Evolutionary conservation across 805 yeast species (phyloP).

Genomic region (Ogataea neopini): DNA sequence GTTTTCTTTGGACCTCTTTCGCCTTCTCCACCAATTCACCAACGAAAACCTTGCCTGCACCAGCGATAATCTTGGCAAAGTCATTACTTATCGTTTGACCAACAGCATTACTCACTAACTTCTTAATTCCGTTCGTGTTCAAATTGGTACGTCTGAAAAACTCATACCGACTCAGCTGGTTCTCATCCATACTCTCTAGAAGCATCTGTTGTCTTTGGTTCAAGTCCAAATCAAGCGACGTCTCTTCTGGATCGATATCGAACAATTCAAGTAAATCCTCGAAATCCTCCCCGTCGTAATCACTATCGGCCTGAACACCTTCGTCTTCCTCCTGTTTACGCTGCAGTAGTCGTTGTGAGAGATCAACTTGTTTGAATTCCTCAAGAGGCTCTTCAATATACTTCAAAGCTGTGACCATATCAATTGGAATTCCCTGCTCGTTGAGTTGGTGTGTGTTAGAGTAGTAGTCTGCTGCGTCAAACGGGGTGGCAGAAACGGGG

Average conservation of each 20-base stretch:
- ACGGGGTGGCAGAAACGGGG: no score
- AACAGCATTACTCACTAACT: slow-evolving; percentile 72
- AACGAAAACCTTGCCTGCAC: slow-evolving; percentile 84
- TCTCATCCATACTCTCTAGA: slow-evolving; percentile 72
- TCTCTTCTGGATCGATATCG: slow-evolving; percentile 35
- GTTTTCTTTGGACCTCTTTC: slow-evolving; percentile 62
- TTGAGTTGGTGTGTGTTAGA: slow-evolving; percentile 1
- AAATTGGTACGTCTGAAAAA: slow-evolving; percentile 78
- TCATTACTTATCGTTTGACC: slow-evolving; percentile 81
- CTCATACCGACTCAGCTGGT: slow-evolving; percentile 85
- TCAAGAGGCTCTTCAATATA: slow-evolving; percentile 29
- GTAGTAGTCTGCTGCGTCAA: neutral
- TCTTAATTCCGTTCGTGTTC: slow-evolving; percentile 73
- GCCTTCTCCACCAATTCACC: slow-evolving; percentile 89
- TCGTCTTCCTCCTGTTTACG: slow-evolving; percentile 33
- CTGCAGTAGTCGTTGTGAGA: slow-evolving; percentile 26
- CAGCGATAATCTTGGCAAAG: slow-evolving; percentile 78
- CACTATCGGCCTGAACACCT: slow-evolving; percentile 28
- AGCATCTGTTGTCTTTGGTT: slow-evolving; percentile 64
- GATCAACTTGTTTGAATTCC: slow-evolving; percentile 20
- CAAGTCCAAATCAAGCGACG: slow-evolving; percentile 39
- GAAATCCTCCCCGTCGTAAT: slow-evolving; percentile 30
- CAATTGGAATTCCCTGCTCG: slow-evolving; percentile 26
- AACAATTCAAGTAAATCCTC: slow-evolving; percentile 33
- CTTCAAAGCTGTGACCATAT: slow-evolving; percentile 28